Conservation (phyloP, 1,139 yeast genomes). For the Pichia sp. region DNA sequence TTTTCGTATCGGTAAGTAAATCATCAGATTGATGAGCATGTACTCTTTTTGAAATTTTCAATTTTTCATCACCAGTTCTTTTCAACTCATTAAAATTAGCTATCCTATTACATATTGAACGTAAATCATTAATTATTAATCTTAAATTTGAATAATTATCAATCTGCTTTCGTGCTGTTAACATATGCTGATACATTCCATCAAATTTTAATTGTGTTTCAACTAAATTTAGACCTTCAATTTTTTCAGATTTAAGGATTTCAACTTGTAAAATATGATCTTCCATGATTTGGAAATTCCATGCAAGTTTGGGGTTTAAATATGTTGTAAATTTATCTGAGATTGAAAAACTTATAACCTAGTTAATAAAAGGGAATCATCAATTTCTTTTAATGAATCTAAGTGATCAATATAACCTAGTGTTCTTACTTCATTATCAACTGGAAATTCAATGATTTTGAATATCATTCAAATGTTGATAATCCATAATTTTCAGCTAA, state of each 20-base stretch:
- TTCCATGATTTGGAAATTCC: slow-evolving; percentile 59
- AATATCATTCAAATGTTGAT: slow-evolving; percentile 24
- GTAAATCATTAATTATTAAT: slow-evolving; percentile 16
- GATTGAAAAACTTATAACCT: slow-evolving; percentile 13
- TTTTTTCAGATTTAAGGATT: slow-evolving; percentile 21
- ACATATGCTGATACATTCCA: slow-evolving; percentile 28
- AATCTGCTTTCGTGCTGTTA: slow-evolving; percentile 22
- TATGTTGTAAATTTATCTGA: slow-evolving; percentile 20
- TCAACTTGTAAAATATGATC: slow-evolving; percentile 58
- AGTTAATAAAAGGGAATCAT: slow-evolving; percentile 19
- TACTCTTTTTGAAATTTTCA: slow-evolving; percentile 16
- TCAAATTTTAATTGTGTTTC: slow-evolving; percentile 32
- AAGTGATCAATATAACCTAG: slow-evolving; percentile 32
- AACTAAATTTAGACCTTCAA: background rate
- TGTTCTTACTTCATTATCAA: slow-evolving; percentile 56
- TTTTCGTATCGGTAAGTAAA: slow-evolving; percentile 32
- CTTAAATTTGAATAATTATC: slow-evolving; percentile 9
- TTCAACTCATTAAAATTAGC: slow-evolving; percentile 21
- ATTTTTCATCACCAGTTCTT: slow-evolving; percentile 2
- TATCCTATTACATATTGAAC: slow-evolving; percentile 21
- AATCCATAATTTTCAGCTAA: background rate
- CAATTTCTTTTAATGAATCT: slow-evolving; percentile 13
- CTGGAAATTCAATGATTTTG: slow-evolving; percentile 64
- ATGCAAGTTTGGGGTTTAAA: slow-evolving; percentile 59
- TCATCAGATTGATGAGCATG: slow-evolving; percentile 7